Evolutionary conservation across 257 asterid genomes (phyloP).

Genomic region (Cordia subcordata): DNA sequence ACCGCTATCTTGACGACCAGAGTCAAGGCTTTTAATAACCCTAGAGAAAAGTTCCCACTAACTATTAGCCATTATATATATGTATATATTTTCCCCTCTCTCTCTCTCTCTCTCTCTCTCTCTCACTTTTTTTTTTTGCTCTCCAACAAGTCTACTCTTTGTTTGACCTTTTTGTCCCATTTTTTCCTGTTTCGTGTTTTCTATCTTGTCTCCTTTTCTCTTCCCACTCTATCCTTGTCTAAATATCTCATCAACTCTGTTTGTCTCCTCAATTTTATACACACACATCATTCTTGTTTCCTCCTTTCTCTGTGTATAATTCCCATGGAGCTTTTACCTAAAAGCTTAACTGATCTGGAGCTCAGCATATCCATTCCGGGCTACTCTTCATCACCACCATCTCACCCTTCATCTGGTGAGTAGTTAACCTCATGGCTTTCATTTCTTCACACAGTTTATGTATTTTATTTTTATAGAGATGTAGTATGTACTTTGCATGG

Average conservation of each 20-base stretch:
- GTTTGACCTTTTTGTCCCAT: slow-evolving; percentile 30
- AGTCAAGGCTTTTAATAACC: slow-evolving; percentile 24
- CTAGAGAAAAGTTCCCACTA: slow-evolving; percentile 13
- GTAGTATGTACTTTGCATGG: too few species aligned
- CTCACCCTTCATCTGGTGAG: slow-evolving; percentile 53
- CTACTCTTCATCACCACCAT: slow-evolving; percentile 47
- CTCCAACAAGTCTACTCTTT: slow-evolving; percentile 15
- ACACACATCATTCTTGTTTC: slow-evolving; percentile 4
- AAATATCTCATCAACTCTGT: slow-evolving; percentile 6
- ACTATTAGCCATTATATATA: too few species aligned
- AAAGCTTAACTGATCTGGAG: slow-evolving; percentile 43
- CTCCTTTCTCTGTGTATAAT: not conserved
- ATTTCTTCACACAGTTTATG: not conserved
- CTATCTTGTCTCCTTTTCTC: slow-evolving; percentile 16
- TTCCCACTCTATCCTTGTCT: slow-evolving; percentile 25
- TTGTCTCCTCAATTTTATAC: slow-evolving; percentile 7
- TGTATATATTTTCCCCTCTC: too few species aligned
- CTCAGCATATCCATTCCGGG: slow-evolving; percentile 63
- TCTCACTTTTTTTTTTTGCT: too few species aligned
- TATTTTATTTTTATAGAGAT: too few species aligned
- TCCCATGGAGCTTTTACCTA: slow-evolving; percentile 37
- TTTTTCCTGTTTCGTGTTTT: slow-evolving; percentile 18
- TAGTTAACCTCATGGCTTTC: not conserved
- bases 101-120: too few species aligned
- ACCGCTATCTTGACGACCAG: slow-evolving; percentile 30